Base-by-base conservation (phyloP, 306 rosid genomes). In the Arachis stenosperma region DNA sequence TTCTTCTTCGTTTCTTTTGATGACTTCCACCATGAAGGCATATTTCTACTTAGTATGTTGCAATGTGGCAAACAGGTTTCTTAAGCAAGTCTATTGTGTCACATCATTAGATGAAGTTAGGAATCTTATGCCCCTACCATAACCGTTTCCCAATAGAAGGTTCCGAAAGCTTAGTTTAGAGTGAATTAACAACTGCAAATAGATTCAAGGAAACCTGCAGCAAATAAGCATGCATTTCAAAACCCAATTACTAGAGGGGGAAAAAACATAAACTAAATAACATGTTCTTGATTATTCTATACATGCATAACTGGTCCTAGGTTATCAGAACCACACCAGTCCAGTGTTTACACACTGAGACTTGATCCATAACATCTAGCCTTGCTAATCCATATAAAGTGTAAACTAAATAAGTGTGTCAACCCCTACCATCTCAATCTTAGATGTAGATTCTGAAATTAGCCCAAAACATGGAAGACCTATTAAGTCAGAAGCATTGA, bases 1-100 rank as follows among this genome's bases (percentile, higher is more conserved):
- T 92, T 92, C 88, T 92, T 90, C 91, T 92, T 92, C 43, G 78
- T 78, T 63, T 88, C 96, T 82, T 88, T 92, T 73, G 98, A 90
- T 7, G 96, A 85, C 2, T 82, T 90, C 96, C 97, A 90, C 98
- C 97, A 92, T 55, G 97, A 69, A 84, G 78, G 98, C 98, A 92
- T 92, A 68, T 81, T 85, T 42, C 75, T 76, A 64, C 70, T 43
- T 59, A 74, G 47, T 74, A 74, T 51, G 71, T 13, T 65, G 51
- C 62, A 66, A 47, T 47, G 73, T 48, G 41, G 78, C 29, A 55
- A 68, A 14, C 55, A 55, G 65, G 56, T 42, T 57, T 54, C 65
- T 59, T 55, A 65, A 67, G 74, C 57, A 73, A 66, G 51, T 60
- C 46, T 60, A 61, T 59, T 78, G 76, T 12, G 61, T 40, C 50